Conservation (phyloP, 305 asterid species). For the Coffea humblotiana region DNA sequence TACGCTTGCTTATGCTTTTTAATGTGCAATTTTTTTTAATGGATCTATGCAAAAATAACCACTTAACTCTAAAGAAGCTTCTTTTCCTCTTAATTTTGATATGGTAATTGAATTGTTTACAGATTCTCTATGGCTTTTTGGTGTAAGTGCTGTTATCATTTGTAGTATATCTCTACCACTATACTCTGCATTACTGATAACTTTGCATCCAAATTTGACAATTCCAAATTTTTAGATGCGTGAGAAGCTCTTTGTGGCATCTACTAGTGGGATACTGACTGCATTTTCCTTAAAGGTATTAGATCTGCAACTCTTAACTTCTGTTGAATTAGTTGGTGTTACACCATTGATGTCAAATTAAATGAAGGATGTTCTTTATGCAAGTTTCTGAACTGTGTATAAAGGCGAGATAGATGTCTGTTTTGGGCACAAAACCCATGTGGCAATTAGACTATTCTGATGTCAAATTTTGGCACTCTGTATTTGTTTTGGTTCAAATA, state of each 20-base stretch:
- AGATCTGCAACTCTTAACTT: not conserved
- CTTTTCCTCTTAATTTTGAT: not conserved
- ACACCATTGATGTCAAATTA: not conserved
- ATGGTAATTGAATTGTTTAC: not conserved
- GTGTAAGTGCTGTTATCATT: not conserved
- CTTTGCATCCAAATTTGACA: not conserved
- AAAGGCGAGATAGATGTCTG: too few relatives aligned
- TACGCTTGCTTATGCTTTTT: not conserved
- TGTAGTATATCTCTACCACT: not conserved
- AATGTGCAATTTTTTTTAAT: not conserved
- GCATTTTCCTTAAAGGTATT: slow-evolving; percentile 7
- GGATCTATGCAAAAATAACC: not conserved
- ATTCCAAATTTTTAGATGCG: slow-evolving; percentile 4
- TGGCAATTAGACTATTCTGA: too few relatives aligned
- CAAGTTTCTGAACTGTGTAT: too few relatives aligned
- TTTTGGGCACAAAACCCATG: too few relatives aligned
- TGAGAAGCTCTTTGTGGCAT: slow-evolving; percentile 18
- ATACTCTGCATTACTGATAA: not conserved
- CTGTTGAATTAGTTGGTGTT: not conserved
- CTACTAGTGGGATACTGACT: slow-evolving; percentile 17
- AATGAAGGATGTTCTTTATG: too few relatives aligned
- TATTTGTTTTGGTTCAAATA: too few relatives aligned
- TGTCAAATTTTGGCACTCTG: too few relatives aligned
- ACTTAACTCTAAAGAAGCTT: not conserved
- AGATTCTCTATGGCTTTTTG: not conserved